Percentiles rank a stretch among this genome's conserved stretches.
Evolutionary conservation across 2,329 filamentous ascomycete genomes (phyloP).

Genomic region (Diaporthe ilicicola): DNA sequence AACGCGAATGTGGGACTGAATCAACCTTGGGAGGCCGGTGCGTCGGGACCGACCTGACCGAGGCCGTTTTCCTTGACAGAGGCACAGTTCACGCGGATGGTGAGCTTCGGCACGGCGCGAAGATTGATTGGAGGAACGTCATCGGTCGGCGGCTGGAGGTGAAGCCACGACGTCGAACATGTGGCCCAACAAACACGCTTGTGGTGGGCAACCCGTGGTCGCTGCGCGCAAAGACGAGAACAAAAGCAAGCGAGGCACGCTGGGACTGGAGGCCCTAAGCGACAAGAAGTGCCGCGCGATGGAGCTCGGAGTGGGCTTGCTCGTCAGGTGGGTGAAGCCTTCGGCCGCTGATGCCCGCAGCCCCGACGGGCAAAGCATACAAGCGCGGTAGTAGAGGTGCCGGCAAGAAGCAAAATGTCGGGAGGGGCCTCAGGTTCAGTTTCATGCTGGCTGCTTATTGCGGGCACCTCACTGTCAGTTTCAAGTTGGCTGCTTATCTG

Average conservation of each 20-base stretch:
- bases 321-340: slow-evolving; percentile 14
- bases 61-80: neutral
- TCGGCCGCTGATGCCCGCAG: slow-evolving; percentile 3
- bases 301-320: slow-evolving; percentile 6
- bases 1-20: neutral
- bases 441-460: neutral
- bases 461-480: neutral
- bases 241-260: neutral
- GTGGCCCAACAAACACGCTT: neutral
- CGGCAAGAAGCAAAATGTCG: slow-evolving; percentile 14
- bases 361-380: slow-evolving; percentile 1
- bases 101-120: neutral
- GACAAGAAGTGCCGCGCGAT: slow-evolving; percentile 5
- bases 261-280: neutral
- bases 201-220: neutral
- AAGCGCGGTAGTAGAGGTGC: neutral
- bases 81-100: neutral
- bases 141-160: neutral
- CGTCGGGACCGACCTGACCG: neutral
- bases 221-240: neutral
- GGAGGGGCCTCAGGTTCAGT: neutral
- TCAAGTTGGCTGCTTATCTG: neutral
- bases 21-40: slow-evolving; percentile 2
- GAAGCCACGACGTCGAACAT: neutral
- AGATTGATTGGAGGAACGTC: neutral